Conservation (phyloP, 257 asterid genomes). For the Leonotis leonurus region DNA sequence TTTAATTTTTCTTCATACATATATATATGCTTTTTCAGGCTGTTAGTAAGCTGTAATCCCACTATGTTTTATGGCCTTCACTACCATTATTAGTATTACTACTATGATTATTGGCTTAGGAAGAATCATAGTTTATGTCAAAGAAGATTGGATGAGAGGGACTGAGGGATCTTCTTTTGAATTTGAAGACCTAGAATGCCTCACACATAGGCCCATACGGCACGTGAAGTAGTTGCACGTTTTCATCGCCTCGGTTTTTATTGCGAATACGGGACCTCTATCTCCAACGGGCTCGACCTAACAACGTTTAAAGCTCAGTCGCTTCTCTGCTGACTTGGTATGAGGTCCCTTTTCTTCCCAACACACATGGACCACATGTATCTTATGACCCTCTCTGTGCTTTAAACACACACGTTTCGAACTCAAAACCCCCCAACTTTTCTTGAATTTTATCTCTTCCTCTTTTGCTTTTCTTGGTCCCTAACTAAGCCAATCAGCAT, state of each 20-base stretch:
- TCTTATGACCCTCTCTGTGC: not conserved
- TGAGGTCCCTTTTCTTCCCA: conserved; percentile 1
- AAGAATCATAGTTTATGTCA: conserved; percentile 33
- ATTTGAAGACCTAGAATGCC: too few relatives aligned
- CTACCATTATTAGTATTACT: not conserved
- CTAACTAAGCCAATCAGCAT: not conserved
- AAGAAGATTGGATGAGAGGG: conserved; percentile 56
- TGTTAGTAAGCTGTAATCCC: conserved; percentile 14
- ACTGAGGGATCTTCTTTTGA: conserved; percentile 32
- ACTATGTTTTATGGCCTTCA: not conserved
- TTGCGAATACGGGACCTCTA: conserved; percentile 37
- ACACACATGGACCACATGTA: conserved; percentile 19
- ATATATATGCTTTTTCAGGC: not conserved
- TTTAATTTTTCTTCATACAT: not conserved
- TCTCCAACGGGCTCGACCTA: not conserved
- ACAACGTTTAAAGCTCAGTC: not conserved
- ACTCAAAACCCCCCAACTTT: not conserved
- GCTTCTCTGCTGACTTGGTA: not conserved
- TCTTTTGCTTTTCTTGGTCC: not conserved
- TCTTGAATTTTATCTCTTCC: not conserved
- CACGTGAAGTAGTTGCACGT: conserved; percentile 42
- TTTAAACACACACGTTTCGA: conserved; percentile 22
- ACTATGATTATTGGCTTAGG: not conserved
- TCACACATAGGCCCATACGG: conserved; percentile 38
- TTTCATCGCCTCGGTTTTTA: conserved; percentile 5